phyloP scores from a whole-genome alignment of 2,329 filamentous ascomycete genomes.

The Beauveria sp. region DNA sequence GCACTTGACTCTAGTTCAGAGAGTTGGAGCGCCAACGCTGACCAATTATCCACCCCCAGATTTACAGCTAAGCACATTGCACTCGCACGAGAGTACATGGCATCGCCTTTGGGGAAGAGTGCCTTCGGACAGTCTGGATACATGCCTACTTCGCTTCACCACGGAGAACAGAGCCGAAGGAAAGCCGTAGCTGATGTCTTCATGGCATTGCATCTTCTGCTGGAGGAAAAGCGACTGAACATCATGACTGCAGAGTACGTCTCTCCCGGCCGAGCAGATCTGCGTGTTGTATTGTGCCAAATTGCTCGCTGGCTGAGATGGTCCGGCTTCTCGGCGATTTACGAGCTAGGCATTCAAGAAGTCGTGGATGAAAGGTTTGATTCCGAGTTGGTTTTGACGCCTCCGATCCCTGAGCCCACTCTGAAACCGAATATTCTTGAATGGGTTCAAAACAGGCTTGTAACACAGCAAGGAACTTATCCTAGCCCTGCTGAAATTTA shows the following conservation, averaged over 20 bases:
- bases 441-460: constrained; percentile 45
- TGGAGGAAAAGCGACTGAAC: constrained; percentile 82
- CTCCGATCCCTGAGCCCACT: constrained; percentile 25
- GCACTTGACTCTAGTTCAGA: constrained; percentile 47
- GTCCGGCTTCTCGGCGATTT: constrained; percentile 38
- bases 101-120: constrained; percentile 47
- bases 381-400: constrained; percentile 25
- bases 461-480: constrained; percentile 30
- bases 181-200: constrained; percentile 60
- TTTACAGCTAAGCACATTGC: constrained; percentile 47
- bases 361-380: constrained; percentile 33
- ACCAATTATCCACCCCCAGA: constrained; percentile 19
- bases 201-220: constrained; percentile 73
- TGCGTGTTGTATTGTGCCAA: constrained; percentile 73
- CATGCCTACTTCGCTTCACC: constrained; percentile 52
- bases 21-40: constrained; percentile 16
- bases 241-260: constrained; percentile 40
- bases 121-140: constrained; percentile 50
- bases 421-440: constrained; percentile 37
- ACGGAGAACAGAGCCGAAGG: constrained; percentile 48
- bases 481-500: constrained; percentile 39
- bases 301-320: constrained; percentile 78
- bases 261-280: constrained; percentile 36
- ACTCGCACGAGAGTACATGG: constrained; percentile 58
- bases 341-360: constrained; percentile 46